Conservation (phyloP, 116 monocot species). For the Dioscorea cayenensis region DNA sequence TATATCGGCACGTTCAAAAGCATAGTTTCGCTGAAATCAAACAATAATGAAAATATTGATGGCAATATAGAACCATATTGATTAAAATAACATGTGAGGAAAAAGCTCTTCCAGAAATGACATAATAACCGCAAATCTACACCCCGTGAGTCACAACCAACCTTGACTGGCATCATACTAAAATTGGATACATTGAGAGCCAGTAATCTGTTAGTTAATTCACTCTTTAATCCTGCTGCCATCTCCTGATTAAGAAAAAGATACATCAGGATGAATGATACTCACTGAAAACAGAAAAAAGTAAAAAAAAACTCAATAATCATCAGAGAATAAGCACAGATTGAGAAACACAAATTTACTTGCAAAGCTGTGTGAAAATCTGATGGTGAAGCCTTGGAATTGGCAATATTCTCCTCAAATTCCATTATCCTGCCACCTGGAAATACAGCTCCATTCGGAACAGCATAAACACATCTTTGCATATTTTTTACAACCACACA, state of each 20-base stretch:
- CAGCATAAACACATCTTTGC: conserved; percentile 92
- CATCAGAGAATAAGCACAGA: background rate
- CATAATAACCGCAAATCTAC: background rate
- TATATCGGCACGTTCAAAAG: conserved; percentile 81
- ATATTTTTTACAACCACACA: conserved; percentile 90
- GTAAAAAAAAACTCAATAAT: background rate
- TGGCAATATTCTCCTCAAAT: conserved; percentile 30
- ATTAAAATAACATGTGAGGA: background rate
- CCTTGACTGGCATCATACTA: conserved; percentile 89
- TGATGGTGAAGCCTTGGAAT: conserved; percentile 19
- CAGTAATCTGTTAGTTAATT: conserved; percentile 60
- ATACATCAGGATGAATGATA: background rate
- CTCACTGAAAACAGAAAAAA: background rate
- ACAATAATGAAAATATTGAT: background rate
- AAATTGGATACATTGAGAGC: conserved; percentile 75
- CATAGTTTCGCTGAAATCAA: conserved; percentile 64
- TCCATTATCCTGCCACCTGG: conserved; percentile 26
- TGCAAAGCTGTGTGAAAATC: conserved; percentile 62
- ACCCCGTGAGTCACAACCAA: conserved; percentile 12
- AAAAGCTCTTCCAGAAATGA: background rate
- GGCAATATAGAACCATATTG: background rate
- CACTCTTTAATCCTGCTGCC: conserved; percentile 73
- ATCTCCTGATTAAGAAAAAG: conserved; percentile 47
- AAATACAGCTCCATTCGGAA: conserved; percentile 69
- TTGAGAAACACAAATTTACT: conserved; percentile 26